Evolutionary conservation across 192 early-diverging fungal species (phyloP).

Genomic region (Polychytrium aggregatum): DNA sequence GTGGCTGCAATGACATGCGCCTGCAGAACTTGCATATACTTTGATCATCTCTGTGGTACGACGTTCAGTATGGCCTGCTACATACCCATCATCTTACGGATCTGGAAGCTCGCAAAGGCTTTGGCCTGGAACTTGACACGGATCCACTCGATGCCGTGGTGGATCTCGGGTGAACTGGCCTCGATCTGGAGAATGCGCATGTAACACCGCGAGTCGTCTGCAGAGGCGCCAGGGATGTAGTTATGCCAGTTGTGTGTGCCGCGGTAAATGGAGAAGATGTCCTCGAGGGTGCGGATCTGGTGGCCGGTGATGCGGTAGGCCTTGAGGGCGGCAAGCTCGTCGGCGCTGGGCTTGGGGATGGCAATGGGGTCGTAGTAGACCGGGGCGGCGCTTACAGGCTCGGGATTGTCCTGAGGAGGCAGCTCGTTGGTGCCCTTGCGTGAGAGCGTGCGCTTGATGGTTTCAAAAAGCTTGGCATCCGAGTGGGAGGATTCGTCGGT

Average conservation of each 20-base stretch:
- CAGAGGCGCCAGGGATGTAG: slow-evolving; percentile 17
- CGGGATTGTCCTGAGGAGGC: background rate
- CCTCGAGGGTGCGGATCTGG: slow-evolving; percentile 11
- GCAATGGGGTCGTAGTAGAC: slow-evolving; percentile 28
- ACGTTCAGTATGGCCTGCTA: too few relatives aligned
- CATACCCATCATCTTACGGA: slow-evolving; percentile 22
- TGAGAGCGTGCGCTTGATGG: too few relatives aligned
- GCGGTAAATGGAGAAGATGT: slow-evolving; percentile 12
- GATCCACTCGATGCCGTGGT: slow-evolving; percentile 25
- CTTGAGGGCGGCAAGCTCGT: slow-evolving; percentile 7
- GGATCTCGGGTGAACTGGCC: slow-evolving; percentile 10
- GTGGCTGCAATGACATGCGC: too few relatives aligned
- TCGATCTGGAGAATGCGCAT: slow-evolving; percentile 28
- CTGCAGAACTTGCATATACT: too few relatives aligned
- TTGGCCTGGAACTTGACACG: slow-evolving; percentile 20
- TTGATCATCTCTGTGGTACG: too few relatives aligned
- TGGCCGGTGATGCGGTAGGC: slow-evolving; percentile 13
- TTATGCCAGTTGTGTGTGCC: slow-evolving; percentile 31
- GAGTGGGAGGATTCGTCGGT: too few relatives aligned
- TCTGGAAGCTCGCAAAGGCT: slow-evolving; percentile 19
- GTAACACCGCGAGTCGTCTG: slow-evolving; percentile 18
- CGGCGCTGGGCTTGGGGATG: slow-evolving; percentile 19
- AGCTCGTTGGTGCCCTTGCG: too few relatives aligned
- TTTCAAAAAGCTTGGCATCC: too few relatives aligned
- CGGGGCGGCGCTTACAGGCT: slow-evolving; percentile 1